Percentiles rank a stretch among this genome's conserved stretches.
These are phyloP conservation scores for Dipteronia dyeriana DNA, from an alignment of 345 rosid genomes.

Conservation along the genomic window DNA sequence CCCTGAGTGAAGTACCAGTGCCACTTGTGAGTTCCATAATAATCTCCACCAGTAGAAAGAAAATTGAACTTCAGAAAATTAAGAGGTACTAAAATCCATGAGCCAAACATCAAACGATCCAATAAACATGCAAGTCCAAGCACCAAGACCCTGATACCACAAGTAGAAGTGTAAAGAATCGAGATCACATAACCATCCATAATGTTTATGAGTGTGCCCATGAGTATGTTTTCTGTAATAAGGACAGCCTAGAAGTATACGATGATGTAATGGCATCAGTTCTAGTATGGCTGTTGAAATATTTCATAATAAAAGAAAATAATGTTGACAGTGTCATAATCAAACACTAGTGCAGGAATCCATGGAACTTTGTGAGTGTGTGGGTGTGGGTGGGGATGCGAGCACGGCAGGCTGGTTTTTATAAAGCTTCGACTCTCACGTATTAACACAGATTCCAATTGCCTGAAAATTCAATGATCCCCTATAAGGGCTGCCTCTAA, in stretches of 20 bases:
- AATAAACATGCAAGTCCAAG: constrained; percentile 62
- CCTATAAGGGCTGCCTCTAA: neutral
- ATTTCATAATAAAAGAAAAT: neutral
- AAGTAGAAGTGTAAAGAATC: constrained; percentile 17
- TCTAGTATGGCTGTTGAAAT: neutral
- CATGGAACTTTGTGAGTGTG: neutral
- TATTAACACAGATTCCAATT: neutral
- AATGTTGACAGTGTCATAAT: neutral
- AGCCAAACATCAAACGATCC: constrained; percentile 78
- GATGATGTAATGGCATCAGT: neutral
- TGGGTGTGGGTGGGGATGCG: no score
- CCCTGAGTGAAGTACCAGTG: constrained; percentile 99
- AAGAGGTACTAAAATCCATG: constrained; percentile 86
- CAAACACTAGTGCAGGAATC: neutral
- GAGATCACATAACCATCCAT: neutral
- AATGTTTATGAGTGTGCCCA: neutral
- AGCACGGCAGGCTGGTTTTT: no score
- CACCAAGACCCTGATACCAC: constrained; percentile 61
- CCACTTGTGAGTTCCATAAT: constrained; percentile 96
- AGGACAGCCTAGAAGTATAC: neutral
- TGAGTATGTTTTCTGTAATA: neutral
- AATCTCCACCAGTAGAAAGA: constrained; percentile 94
- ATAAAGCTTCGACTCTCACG: neutral
- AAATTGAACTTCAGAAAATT: constrained; percentile 93
- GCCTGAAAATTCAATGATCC: neutral